These are phyloP conservation scores for Neurospora intermedia DNA, from an alignment of 495 filamentous ascomycete genomes.

Conservation along the genomic window DNA sequence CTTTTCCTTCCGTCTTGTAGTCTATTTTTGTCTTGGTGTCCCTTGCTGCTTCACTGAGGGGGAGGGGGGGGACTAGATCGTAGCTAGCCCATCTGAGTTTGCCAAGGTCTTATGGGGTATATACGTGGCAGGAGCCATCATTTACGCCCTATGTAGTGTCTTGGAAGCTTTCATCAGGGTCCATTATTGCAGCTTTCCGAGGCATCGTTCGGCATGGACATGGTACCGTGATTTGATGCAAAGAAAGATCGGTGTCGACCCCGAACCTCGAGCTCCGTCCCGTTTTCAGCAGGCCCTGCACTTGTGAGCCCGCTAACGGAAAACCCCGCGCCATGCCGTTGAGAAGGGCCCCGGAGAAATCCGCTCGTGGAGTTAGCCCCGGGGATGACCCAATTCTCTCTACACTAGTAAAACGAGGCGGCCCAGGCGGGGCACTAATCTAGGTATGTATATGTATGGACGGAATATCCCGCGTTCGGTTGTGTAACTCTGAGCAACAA, in stretches of 20 bases:
- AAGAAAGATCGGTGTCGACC: background rate
- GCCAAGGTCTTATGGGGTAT: background rate
- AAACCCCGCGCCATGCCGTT: background rate
- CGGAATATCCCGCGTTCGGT: background rate
- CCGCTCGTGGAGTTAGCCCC: background rate
- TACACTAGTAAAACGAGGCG: background rate
- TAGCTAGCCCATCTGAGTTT: background rate
- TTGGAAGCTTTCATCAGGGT: background rate
- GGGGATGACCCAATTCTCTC: background rate
- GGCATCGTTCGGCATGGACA: background rate
- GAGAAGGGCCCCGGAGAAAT: background rate
- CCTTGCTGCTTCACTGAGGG: background rate
- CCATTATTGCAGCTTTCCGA: background rate
- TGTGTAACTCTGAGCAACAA: background rate
- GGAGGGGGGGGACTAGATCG: too few species aligned
- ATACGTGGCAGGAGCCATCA: background rate
- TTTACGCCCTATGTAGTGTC: background rate
- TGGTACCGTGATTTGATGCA: background rate
- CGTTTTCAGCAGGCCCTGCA: background rate
- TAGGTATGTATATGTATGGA: background rate
- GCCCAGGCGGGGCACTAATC: background rate
- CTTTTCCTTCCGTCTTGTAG: background rate
- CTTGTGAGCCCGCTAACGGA: background rate
- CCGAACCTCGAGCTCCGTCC: background rate
- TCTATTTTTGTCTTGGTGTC: background rate